Evolutionary conservation across 768 basidiomycete genomes (phyloP), one percentile per base, ranked within the genome.

Genomic region (Amanita subjunquillea): DNA sequence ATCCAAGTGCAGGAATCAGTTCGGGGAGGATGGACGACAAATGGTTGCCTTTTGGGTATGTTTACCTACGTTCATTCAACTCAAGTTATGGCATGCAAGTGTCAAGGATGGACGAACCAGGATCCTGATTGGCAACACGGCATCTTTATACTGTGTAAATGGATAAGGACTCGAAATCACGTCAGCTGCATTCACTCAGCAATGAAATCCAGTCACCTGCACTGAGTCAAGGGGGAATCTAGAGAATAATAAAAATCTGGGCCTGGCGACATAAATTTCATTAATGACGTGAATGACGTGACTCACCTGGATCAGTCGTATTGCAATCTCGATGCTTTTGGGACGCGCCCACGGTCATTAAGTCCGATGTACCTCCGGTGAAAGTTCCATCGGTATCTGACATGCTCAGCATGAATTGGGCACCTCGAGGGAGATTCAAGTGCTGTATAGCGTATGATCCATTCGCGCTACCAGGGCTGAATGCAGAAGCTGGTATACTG

Each of bases 181-280:
- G 45, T 52, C 27, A 53, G 46, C 12, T 51, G 34, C 2, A 22
- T 12, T 39, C 15, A 36, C 12, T 15, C 22, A 8, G 29, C 2
- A 17, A 15, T 37, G 30, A 30, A 38, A 4, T 23, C 15, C n/a
- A 61, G 59, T 59, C 47, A 65, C 66, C 57, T 56, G 63, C 66
- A 67, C 49, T 65, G 61, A 17, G 47, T 25, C n/a, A 67, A 49
- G 36, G 59, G 51, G 6, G 48, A 39, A 30, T 65, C 59, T n/a
- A 62, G 45, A 4, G 61, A 60, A 48, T 59, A 67, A 41, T 63
- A 60, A 53, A 67, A 67, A 47, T 62, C 61, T 6, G 58, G 40
- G 10, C 54, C 66, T 67, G n/a, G 20, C 4, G 29, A 34, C 5
- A 22, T 12, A 23, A 23, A 32, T 10, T 34, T 4, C 32, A 12